Base-by-base conservation (phyloP, 768 basidiomycete genomes). In the Kwoniella sp. region DNA sequence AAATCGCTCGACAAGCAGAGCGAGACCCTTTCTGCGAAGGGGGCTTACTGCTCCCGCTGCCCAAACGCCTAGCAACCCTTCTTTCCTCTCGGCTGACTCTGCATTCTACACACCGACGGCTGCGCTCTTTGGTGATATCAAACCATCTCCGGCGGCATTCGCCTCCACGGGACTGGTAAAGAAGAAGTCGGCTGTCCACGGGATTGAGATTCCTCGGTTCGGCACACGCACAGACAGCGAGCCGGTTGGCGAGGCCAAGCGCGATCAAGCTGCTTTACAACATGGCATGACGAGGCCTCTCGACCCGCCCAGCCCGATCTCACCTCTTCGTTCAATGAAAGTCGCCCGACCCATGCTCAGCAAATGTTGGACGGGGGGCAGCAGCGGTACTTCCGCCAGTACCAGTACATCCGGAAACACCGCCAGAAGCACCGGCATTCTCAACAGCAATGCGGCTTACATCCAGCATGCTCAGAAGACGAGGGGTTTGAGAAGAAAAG, bases 81-180 rank as follows among this genome's bases (percentile, higher is more conserved):
- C 29, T 20, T 34, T 47, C 17, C 41, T 55, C n/a, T 48, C 53
- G 8, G 46, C 44, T 7, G 50, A 55, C 8, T 12, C 53, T 5
- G 46, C 50, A 19, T 50, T 57, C 20, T 27, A 50, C 17, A 68
- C 63, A 2, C 66, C 67, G 1, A 63, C 62, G 9, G 41, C 51
- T 3, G 50, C 56, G 3, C 26, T 70, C 3, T 71, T 73, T 42
- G 59, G 39, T 3, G 57, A 65, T 29, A 56, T 63, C 45, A 63
- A 56, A 23, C 72, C 72, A 2, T 69, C 66, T 48, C 72, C 72
- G 11, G 75, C 76, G 1, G 76, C 75, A 1, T 77, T 77, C 55
- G 68, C 73, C 29, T 73, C 71, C 15, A 75, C 75, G 9, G 77
- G 77, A 1, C 62, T 77, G 25, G 66, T 77, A 46, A 76, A 76